Evolutionary conservation across 2,329 filamentous ascomycete genomes (phyloP).

Genomic region (Phialophora tarda): DNA sequence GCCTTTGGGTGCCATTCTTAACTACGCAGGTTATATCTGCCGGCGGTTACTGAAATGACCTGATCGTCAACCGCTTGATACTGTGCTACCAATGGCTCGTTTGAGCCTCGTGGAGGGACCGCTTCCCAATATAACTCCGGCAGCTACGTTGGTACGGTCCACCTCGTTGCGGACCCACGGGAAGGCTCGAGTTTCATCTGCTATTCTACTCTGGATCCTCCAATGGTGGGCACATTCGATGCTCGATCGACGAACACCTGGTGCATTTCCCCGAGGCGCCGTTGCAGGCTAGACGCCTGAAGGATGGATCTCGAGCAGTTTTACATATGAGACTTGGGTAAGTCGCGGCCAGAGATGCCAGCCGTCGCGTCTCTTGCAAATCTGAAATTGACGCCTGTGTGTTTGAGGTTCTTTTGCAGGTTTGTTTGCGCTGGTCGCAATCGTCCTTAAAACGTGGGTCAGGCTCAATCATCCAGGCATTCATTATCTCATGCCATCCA

Average conservation of each 20-base stretch:
- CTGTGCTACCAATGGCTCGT: conserved; percentile 25
- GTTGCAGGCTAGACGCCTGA: conserved; percentile 21
- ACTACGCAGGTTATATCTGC: conserved; percentile 20
- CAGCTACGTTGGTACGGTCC: conserved; percentile 20
- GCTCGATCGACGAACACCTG: conserved; percentile 18
- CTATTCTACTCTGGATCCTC: conserved; percentile 5
- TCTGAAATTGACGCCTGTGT: conserved; percentile 39
- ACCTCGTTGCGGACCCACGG: conserved; percentile 16
- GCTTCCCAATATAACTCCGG: conserved; percentile 30
- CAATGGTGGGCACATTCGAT: conserved; percentile 21
- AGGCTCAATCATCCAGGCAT: conserved; percentile 32
- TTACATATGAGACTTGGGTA: conserved; percentile 21
- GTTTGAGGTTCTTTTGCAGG: conserved; percentile 30
- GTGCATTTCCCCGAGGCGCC: conserved; percentile 28
- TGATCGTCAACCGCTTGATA: conserved; percentile 30
- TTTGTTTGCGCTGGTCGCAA: conserved; percentile 30
- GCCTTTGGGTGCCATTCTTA: conserved; percentile 10
- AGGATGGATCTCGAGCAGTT: conserved; percentile 16
- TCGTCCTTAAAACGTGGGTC: conserved; percentile 34
- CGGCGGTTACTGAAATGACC: conserved; percentile 35
- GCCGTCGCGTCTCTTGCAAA: conserved; percentile 30
- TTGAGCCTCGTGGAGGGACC: conserved; percentile 19
- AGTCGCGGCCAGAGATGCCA: conserved; percentile 15
- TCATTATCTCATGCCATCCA: conserved; percentile 31
- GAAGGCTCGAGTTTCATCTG: conserved; percentile 33